phyloP scores from a whole-genome alignment of 441 rosid genomes.

The Eutrema salsugineum region DNA sequence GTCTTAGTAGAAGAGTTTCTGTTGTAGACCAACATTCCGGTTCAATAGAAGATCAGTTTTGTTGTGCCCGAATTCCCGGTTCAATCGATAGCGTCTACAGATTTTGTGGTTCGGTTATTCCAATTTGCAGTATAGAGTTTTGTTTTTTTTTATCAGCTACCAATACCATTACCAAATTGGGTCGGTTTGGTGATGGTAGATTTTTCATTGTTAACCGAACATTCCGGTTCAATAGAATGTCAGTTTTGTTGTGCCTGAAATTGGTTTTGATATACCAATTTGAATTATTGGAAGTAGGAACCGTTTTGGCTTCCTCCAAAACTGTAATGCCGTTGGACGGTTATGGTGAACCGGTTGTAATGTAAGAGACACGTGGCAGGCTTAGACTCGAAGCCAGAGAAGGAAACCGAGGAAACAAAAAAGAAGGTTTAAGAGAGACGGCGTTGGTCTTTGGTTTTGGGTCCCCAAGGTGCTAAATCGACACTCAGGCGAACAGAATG shows the following conservation, averaged over 20 bases:
- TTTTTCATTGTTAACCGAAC: background rate
- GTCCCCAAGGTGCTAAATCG: background rate
- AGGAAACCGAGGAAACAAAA: slow-evolving; percentile 1
- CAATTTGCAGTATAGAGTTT: no score
- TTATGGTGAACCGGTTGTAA: background rate
- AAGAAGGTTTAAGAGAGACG: slow-evolving; percentile 3
- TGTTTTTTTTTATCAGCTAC: no score
- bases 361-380: slow-evolving; percentile 15
- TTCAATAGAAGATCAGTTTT: background rate
- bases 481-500: slow-evolving; percentile 39
- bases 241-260: background rate
- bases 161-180: no score
- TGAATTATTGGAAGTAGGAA: background rate
- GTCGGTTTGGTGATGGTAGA: no score
- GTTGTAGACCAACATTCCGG: background rate
- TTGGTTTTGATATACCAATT: background rate
- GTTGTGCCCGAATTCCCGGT: background rate
- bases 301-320: no score
- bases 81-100: background rate
- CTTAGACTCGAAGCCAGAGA: background rate
- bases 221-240: background rate
- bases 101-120: background rate
- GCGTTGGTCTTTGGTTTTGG: slow-evolving; percentile 3
- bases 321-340: background rate
- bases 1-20: background rate